These are phyloP conservation scores for Phylloporus sp. DNA, from an alignment of 768 basidiomycete genomes.

Conservation along the genomic window DNA sequence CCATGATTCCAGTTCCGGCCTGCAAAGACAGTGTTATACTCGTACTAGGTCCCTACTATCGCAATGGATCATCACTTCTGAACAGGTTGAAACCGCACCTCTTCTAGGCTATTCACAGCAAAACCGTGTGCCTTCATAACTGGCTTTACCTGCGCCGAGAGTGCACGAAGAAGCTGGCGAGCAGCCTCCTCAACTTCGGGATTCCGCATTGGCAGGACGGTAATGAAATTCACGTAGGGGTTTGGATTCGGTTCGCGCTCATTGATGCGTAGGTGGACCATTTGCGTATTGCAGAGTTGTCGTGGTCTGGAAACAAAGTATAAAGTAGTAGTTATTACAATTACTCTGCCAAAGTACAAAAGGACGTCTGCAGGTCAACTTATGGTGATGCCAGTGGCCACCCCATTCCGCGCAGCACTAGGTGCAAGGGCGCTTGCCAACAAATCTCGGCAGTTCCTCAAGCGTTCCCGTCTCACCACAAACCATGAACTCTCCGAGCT, in stretches of 20 bases:
- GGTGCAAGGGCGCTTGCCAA: constrained; percentile 48
- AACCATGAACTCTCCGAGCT: constrained; percentile 79
- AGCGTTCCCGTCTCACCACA: constrained; percentile 66
- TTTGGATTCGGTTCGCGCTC: constrained; percentile 71
- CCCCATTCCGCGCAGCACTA: constrained; percentile 19
- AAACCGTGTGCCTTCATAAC: constrained; percentile 81
- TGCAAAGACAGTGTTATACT: constrained; percentile 72
- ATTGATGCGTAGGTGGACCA: constrained; percentile 77
- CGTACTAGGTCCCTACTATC: constrained; percentile 48
- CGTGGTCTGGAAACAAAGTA: background rate
- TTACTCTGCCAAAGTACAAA: background rate
- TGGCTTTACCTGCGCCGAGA: constrained; percentile 81
- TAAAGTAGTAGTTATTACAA: background rate
- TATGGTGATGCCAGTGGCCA: constrained; percentile 22
- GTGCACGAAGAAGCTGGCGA: constrained; percentile 65
- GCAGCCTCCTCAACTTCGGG: constrained; percentile 55
- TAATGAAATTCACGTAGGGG: constrained; percentile 72
- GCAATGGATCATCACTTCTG: background rate
- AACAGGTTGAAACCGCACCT: constrained; percentile 44
- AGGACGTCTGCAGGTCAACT: constrained; percentile 3
- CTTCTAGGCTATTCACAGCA: constrained; percentile 73
- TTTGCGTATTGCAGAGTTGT: background rate
- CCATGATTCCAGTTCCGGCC: constrained; percentile 86
- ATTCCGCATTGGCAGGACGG: constrained; percentile 45
- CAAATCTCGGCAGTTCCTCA: constrained; percentile 54